Conservation (phyloP, 768 basidiomycete genomes). For the Ramaria sp. region DNA sequence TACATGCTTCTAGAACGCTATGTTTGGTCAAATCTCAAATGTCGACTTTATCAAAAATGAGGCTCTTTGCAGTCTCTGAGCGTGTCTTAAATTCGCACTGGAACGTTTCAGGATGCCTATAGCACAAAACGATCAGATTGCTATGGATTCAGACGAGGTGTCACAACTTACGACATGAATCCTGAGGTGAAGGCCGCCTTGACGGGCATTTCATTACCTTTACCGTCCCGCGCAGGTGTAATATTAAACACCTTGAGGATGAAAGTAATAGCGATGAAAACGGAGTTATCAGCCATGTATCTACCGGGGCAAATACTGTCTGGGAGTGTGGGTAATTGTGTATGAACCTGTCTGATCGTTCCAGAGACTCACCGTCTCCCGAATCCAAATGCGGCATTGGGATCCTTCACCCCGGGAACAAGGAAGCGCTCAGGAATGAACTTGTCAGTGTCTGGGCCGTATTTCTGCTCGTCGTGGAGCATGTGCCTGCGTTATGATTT, state of each 20-base stretch:
- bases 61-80: not conserved
- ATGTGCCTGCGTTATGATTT: constrained; percentile 13
- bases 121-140: not conserved
- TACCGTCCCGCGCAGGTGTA: not conserved
- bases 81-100: not conserved
- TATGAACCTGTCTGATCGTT: not conserved
- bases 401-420: constrained; percentile 9
- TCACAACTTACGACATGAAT: not conserved
- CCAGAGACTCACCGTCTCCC: constrained; percentile 2
- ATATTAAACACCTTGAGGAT: constrained; percentile 14
- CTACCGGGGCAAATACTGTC: constrained; percentile 28
- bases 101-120: not conserved
- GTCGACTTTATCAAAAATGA: not conserved
- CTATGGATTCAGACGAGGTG: not conserved
- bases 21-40: too few species aligned
- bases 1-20: too few species aligned
- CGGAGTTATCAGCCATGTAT: constrained; percentile 17
- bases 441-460: constrained; percentile 20
- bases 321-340: not conserved
- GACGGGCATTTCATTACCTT: not conserved
- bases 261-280: constrained; percentile 15
- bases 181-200: constrained; percentile 1
- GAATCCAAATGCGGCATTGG: constrained; percentile 2
- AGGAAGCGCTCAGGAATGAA: constrained; percentile 25
- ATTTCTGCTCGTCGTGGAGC: constrained; percentile 20